Percentiles rank a stretch among this genome's conserved stretches.
These are phyloP conservation scores for Apiospora malaysiana DNA, from an alignment of 2,329 filamentous ascomycete species.

Conservation along the genomic window DNA sequence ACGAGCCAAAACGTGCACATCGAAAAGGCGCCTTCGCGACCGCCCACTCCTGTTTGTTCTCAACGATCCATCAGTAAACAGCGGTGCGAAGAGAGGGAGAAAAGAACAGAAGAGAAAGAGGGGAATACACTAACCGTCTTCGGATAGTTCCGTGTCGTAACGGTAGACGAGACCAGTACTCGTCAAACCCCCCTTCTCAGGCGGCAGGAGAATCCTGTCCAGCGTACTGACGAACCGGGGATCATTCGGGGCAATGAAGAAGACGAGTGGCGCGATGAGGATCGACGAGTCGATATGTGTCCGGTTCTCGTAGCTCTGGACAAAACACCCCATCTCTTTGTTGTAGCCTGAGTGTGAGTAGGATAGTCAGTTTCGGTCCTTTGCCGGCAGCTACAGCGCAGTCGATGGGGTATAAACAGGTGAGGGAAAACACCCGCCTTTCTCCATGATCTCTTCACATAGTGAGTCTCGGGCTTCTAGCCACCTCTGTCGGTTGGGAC, in stretches of 20 bases:
- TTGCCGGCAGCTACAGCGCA: background rate
- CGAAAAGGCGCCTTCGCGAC: slow-evolving; percentile 48
- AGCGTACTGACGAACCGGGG: slow-evolving; percentile 76
- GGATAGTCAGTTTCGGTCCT: background rate
- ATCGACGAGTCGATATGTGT: slow-evolving; percentile 76
- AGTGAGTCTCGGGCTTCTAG: slow-evolving; percentile 68
- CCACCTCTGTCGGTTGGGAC: slow-evolving; percentile 72
- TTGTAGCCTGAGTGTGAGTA: slow-evolving; percentile 64
- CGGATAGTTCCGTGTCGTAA: slow-evolving; percentile 71
- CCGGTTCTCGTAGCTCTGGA: slow-evolving; percentile 77
- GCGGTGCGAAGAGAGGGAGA: background rate
- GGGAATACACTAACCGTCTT: slow-evolving; percentile 63
- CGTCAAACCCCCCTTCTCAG: slow-evolving; percentile 77
- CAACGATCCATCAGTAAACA: background rate
- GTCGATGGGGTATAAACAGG: background rate
- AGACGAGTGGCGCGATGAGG: slow-evolving; percentile 78
- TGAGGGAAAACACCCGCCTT: slow-evolving; percentile 46
- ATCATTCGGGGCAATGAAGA: slow-evolving; percentile 80
- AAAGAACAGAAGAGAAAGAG: background rate
- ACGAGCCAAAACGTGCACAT: slow-evolving; percentile 88
- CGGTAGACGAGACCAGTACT: slow-evolving; percentile 78
- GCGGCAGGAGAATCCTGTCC: slow-evolving; percentile 72
- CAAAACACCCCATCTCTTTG: slow-evolving; percentile 69
- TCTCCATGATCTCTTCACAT: slow-evolving; percentile 80
- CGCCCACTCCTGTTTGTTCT: background rate